Evolutionary conservation across 2,329 filamentous ascomycete genomes (phyloP).

Genomic region (Trichoderma lentiforme): DNA sequence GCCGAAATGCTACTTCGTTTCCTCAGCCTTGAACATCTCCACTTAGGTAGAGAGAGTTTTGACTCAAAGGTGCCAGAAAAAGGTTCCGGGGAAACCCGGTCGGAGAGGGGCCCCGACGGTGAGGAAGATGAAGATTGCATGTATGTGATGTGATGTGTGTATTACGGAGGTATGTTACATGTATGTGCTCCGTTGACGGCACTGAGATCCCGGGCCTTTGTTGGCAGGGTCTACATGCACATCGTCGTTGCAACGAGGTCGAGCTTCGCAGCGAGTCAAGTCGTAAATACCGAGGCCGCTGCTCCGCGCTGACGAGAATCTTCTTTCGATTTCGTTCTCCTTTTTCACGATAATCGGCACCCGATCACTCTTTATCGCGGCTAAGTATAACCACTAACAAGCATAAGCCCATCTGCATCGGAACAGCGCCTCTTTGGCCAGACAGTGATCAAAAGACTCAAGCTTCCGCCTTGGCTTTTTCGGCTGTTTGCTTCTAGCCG

Average conservation of each 20-base stretch:
- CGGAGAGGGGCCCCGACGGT: neutral
- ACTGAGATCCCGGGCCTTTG: neutral
- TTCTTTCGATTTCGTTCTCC: neutral
- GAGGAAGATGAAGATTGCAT: neutral
- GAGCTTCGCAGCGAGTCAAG: neutral
- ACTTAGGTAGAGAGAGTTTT: neutral
- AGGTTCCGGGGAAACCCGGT: constrained; percentile 8
- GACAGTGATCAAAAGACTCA: neutral
- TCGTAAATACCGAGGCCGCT: neutral
- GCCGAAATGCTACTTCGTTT: neutral
- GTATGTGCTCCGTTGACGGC: neutral
- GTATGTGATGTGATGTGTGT: neutral
- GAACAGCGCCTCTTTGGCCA: neutral
- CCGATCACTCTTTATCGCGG: neutral
- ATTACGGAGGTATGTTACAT: neutral
- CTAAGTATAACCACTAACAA: neutral
- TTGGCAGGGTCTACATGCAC: neutral
- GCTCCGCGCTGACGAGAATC: neutral
- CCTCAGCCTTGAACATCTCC: neutral
- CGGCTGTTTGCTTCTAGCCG: neutral
- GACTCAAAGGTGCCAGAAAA: neutral
- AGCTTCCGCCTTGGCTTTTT: neutral
- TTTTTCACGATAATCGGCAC: neutral
- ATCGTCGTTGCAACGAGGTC: neutral
- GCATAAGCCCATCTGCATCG: neutral